Evolutionary conservation across 345 rosid species (phyloP).

Genomic region (Linum trigynum): DNA sequence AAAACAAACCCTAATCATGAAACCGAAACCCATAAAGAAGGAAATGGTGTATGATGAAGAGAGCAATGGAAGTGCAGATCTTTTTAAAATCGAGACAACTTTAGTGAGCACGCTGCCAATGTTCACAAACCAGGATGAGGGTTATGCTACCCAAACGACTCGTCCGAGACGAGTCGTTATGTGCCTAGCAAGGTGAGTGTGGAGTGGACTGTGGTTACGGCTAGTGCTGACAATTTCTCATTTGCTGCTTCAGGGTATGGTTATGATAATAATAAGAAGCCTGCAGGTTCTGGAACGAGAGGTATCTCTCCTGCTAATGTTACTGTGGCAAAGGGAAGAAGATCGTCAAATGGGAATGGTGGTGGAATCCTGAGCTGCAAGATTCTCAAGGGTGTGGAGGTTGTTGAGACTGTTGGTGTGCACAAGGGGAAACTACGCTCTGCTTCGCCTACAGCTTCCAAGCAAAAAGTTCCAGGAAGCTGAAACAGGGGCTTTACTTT

Average conservation of each 20-base stretch:
- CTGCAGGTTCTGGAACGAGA: constrained; percentile 1
- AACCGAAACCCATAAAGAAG: constrained; percentile 12
- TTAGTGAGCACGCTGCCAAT: constrained; percentile 27
- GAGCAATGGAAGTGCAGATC: constrained; percentile 62
- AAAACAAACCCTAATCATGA: constrained; percentile 17
- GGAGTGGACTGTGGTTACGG: constrained; percentile 58
- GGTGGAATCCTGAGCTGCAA: constrained; percentile 38
- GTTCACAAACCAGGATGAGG: constrained; percentile 33
- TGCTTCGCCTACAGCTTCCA: constrained; percentile 8
- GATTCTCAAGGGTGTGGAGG: constrained; percentile 36
- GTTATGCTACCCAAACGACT: too few species aligned
- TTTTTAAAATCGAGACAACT: constrained; percentile 55
- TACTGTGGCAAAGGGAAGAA: constrained; percentile 9
- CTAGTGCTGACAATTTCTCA: constrained; percentile 43
- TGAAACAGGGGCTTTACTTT: background rate
- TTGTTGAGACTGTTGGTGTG: constrained; percentile 31
- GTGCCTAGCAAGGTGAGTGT: constrained; percentile 49
- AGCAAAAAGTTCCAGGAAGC: constrained; percentile 18
- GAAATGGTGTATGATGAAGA: constrained; percentile 31
- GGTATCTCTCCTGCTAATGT: too few species aligned
- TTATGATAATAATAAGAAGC: background rate
- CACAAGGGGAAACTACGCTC: constrained; percentile 18
- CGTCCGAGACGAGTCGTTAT: constrained; percentile 20
- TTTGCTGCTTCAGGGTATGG: constrained; percentile 21
- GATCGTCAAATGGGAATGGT: background rate